Percentiles rank a stretch among this genome's conserved stretches.
These are phyloP conservation scores for Tetrapisispora pingtungensis DNA, from an alignment of 805 yeast genomes.

Conservation along the genomic window DNA sequence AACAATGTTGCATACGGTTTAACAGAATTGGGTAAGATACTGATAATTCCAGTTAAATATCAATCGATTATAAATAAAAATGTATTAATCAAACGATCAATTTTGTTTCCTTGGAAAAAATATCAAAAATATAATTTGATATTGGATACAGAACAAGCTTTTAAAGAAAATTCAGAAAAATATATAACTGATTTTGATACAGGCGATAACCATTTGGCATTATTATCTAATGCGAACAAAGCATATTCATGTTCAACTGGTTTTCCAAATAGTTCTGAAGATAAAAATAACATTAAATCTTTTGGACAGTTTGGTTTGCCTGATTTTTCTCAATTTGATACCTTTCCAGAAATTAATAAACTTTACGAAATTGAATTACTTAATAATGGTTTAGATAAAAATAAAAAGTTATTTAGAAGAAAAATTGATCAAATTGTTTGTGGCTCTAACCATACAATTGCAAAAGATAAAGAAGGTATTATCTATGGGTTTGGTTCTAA, in stretches of 20 bases:
- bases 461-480: conserved; percentile 52
- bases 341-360: conserved; percentile 39
- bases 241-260: conserved; percentile 60
- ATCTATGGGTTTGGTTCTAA: conserved; percentile 86
- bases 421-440: conserved; percentile 51
- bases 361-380: conserved; percentile 38
- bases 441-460: conserved; percentile 67
- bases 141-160: conserved; percentile 13
- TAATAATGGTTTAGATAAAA: conserved; percentile 14
- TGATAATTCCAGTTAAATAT: conserved; percentile 27
- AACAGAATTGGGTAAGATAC: conserved; percentile 28
- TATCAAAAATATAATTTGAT: conserved; percentile 15
- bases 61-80: neutral
- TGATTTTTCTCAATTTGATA: conserved; percentile 51
- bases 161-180: conserved; percentile 38
- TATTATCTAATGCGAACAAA: conserved; percentile 48
- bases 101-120: conserved; percentile 19
- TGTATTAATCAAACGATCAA: conserved; percentile 9
- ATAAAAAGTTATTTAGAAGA: conserved; percentile 22
- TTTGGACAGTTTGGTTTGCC: conserved; percentile 86
- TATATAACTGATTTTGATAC: conserved; percentile 39
- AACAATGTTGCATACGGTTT: conserved; percentile 44
- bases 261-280: conserved; percentile 8
- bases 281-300: conserved; percentile 17
- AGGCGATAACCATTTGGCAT: conserved; percentile 64